Evolutionary conservation across 2,329 filamentous ascomycete species (phyloP).

Genomic region (Ceratocystis smalleyi): DNA sequence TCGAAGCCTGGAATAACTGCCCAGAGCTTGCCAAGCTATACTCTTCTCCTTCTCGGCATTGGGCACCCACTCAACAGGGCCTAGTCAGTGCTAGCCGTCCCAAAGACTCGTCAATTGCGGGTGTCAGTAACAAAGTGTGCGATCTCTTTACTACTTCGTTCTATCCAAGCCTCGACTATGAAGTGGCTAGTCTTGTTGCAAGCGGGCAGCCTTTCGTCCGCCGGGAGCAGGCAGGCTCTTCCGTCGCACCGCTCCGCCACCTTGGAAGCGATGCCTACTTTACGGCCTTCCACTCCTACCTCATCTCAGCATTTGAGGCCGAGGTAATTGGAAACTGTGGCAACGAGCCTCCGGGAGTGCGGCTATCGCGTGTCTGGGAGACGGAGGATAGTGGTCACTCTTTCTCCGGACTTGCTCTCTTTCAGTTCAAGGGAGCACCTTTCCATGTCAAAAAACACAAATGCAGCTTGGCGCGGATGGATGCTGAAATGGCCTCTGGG

Average conservation of each 20-base stretch:
- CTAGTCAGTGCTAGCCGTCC: not conserved
- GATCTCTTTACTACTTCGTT: not conserved
- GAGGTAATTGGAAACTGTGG: constrained; percentile 2
- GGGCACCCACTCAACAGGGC: not conserved
- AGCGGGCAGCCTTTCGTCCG: not conserved
- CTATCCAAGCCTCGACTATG: not conserved
- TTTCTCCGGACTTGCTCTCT: not conserved
- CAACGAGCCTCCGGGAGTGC: not conserved
- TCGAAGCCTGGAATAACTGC: not conserved
- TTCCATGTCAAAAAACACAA: constrained; percentile 3
- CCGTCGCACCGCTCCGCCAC: not conserved
- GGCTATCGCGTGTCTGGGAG: not conserved
- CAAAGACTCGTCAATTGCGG: not conserved
- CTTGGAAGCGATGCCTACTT: not conserved
- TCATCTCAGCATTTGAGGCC: not conserved
- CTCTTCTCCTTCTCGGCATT: not conserved
- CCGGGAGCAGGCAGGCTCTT: not conserved
- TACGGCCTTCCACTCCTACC: constrained; percentile 1
- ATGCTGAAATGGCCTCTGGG: not conserved
- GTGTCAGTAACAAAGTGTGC: not conserved
- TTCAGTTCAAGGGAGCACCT: not conserved
- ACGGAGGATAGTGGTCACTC: too few relatives aligned
- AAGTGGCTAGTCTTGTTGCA: not conserved
- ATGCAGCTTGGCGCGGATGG: not conserved
- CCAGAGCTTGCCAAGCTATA: not conserved